Base-by-base conservation (phyloP, 2,329 filamentous ascomycete species). In the Aspergillus texensis region DNA sequence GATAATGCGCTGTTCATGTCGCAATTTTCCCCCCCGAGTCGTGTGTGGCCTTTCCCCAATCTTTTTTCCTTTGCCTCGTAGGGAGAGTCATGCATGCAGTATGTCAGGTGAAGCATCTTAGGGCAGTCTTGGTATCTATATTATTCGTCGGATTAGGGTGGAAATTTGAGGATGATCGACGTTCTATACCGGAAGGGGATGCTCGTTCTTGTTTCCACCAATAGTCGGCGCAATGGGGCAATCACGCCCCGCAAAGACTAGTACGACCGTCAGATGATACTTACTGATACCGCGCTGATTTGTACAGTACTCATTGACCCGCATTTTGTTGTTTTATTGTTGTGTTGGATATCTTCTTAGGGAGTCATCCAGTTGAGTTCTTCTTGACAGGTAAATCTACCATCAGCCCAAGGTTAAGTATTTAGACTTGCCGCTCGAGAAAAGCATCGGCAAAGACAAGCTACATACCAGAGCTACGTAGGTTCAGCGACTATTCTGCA, bases 251-350 rank as follows among this genome's bases (percentile, higher is more conserved):
- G 60, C 65, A 58, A 58, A 48, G 11, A 59, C 39, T 46, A 48
- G 26, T 28, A 6, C 45, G 5, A 26, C 52, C 60, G 60, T 65
- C 64, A 66, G 64, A 66, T 67, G 65, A 67, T 63, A 48, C 32
- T 50, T 26, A 28, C 30, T 55, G n/a, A 21, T 61, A 45, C 28
- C 30, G 45, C 39, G 28, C 45, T 61, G 57, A 50, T 58, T 48
- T 39, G 43, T 39, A 36, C 57, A 16, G 12, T 36, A 16, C 34
- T 60, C 50, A 41, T 58, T 26, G 54, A 16, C 24, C 39, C 14
- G 28, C 41, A 36, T 14, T 3, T n/a, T 3, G 11, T 57, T 34
- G 12, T 14, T 16, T 14, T 26, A 14, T 16, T 48, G 43, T 6
- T 14, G 43, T 24, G 19, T 24, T 46, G 43, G 43, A 24, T 46